These are phyloP conservation scores for Misopates orontium DNA, from an alignment of 257 asterid species.

Conservation along the genomic window DNA sequence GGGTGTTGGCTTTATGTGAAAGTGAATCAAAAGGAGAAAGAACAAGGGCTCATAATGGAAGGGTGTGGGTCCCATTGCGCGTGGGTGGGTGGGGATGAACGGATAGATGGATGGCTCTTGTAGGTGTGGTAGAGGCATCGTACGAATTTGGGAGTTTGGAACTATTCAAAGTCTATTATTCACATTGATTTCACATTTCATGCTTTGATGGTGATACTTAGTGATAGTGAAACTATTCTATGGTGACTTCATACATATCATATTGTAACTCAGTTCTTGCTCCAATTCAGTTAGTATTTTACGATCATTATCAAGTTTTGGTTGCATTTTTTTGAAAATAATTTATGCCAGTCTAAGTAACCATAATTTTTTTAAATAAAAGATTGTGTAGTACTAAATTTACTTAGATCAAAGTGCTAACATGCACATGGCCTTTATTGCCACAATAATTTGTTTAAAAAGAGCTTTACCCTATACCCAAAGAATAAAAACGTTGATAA, in stretches of 20 bases:
- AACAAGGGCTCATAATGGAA: background rate
- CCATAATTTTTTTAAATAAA: too few species aligned
- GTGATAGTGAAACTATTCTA: background rate
- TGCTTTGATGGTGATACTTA: background rate
- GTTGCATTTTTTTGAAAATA: too few species aligned
- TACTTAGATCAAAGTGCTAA: too few species aligned
- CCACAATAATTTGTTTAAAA: background rate
- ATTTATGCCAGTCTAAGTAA: too few species aligned
- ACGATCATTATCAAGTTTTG: background rate
- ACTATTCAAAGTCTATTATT: background rate
- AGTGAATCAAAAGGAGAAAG: background rate
- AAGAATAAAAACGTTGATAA: too few species aligned
- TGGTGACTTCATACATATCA: background rate
- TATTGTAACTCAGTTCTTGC: conserved; percentile 15
- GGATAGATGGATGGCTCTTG: conserved; percentile 19
- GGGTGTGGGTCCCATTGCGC: background rate
- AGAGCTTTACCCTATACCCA: too few species aligned
- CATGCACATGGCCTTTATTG: background rate
- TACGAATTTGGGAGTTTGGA: background rate
- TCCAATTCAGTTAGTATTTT: background rate
- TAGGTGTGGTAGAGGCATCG: conserved; percentile 1
- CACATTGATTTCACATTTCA: conserved; percentile 3
- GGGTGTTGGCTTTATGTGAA: background rate
- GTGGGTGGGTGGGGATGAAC: background rate
- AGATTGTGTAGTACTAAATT: too few species aligned